These are phyloP conservation scores for Sporothrix dimorphospora DNA, from an alignment of 2,329 filamentous ascomycete genomes.

Conservation along the genomic window DNA sequence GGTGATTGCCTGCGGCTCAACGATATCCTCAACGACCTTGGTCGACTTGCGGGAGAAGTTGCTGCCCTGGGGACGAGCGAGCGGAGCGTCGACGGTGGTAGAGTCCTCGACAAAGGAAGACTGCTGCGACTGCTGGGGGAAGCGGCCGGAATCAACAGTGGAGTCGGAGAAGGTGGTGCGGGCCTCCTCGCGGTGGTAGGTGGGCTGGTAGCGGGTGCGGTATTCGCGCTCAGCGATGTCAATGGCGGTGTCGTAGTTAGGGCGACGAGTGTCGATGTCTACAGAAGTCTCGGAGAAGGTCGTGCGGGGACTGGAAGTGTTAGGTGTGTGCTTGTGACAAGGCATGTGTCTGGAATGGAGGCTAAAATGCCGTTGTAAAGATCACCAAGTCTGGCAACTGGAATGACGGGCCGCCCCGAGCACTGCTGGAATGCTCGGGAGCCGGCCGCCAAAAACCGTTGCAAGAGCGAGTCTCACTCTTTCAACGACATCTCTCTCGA, in stretches of 20 bases:
- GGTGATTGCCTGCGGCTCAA: constrained; percentile 49
- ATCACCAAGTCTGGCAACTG: constrained; percentile 9
- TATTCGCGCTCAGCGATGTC: constrained; percentile 69
- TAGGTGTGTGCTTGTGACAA: constrained; percentile 14
- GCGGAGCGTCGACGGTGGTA: constrained; percentile 56
- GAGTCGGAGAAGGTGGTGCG: constrained; percentile 39
- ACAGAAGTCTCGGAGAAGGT: constrained; percentile 66
- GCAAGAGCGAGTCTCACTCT: not conserved
- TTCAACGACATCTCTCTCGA: not conserved
- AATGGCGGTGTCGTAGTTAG: constrained; percentile 55
- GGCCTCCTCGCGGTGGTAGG: constrained; percentile 46
- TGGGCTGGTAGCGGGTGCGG: constrained; percentile 62
- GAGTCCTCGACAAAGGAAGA: constrained; percentile 55
- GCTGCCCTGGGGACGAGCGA: constrained; percentile 40
- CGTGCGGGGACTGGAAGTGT: constrained; percentile 42
- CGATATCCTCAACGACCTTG: constrained; percentile 68
- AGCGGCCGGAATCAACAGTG: constrained; percentile 43
- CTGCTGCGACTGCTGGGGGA: constrained; percentile 44
- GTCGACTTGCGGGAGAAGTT: constrained; percentile 59
- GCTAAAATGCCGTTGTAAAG: not conserved
- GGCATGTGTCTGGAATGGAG: not conserved
- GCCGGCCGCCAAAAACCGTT: not conserved
- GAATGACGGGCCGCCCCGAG: constrained; percentile 29
- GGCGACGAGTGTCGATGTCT: constrained; percentile 62
- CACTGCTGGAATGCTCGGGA: constrained; percentile 17